Percentiles rank a stretch among this genome's conserved stretches.
Conservation (phyloP, 139 green algal species). For the Spirogloea muscicola region DNA sequence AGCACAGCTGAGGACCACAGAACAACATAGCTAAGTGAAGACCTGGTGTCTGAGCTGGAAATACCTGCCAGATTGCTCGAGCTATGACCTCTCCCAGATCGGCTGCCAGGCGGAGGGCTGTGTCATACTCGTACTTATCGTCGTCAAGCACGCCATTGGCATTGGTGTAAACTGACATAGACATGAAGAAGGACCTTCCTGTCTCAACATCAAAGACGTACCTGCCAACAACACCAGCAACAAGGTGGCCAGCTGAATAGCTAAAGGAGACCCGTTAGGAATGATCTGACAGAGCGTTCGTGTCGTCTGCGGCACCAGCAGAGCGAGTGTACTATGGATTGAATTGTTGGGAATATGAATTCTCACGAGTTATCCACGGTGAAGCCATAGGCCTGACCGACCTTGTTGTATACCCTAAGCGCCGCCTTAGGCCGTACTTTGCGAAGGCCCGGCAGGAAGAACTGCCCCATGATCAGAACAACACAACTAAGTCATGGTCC, state of each 20-base stretch:
- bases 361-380: constrained; percentile 50
- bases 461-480: too few relatives aligned
- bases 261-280: too few relatives aligned
- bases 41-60: too few relatives aligned
- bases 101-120: constrained; percentile 37
- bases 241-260: too few relatives aligned
- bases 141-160: constrained; percentile 51
- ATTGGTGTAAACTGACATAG: constrained; percentile 51
- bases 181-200: constrained; percentile 50
- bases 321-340: too few relatives aligned
- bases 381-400: constrained; percentile 51
- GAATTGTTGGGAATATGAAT: too few relatives aligned
- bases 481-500: too few relatives aligned
- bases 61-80: constrained; percentile 31
- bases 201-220: constrained; percentile 49
- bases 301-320: too few relatives aligned
- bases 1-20: too few relatives aligned
- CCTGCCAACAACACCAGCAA: too few relatives aligned
- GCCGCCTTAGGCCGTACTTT: constrained; percentile 14
- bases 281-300: too few relatives aligned
- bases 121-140: constrained; percentile 53
- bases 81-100: constrained; percentile 46
- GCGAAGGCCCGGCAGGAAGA: constrained; percentile 39
- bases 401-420: constrained; percentile 47
- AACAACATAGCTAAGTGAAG: too few relatives aligned